A percentile compares a stretch with the other conserved stretches of the same genome.
These are phyloP conservation scores for Russula earlei DNA, from an alignment of 768 basidiomycete genomes.

Conservation along the genomic window DNA sequence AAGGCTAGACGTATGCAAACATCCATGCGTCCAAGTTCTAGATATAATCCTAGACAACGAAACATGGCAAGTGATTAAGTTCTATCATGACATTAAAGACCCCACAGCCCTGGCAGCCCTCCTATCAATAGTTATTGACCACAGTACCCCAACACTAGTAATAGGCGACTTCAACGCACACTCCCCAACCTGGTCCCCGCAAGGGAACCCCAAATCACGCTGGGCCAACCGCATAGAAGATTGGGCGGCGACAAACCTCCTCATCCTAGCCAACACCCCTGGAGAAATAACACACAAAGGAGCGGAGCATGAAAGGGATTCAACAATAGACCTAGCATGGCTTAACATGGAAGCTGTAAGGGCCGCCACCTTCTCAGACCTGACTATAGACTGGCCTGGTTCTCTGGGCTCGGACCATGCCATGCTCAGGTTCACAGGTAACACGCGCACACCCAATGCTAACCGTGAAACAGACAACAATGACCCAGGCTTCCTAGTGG, in stretches of 20 bases:
- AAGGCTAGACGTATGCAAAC: not conserved
- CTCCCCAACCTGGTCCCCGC: not conserved
- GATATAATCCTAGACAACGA: not conserved
- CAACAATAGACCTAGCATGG: not conserved
- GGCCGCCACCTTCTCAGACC: not conserved
- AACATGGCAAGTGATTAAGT: not conserved
- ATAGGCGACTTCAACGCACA: not conserved
- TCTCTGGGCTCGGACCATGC: not conserved
- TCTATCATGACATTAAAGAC: not conserved
- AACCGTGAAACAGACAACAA: fast-evolving
- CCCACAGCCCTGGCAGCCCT: not conserved
- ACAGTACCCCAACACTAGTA: not conserved
- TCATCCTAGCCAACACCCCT: not conserved
- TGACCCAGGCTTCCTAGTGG: not conserved
- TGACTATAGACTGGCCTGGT: not conserved
- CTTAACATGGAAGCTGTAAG: not conserved
- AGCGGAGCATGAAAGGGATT: not conserved
- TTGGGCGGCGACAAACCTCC: not conserved
- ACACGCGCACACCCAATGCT: fast-evolving
- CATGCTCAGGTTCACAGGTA: not conserved
- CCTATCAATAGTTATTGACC: not conserved
- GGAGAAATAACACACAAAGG: not conserved
- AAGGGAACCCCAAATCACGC: not conserved
- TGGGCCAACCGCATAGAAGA: not conserved
- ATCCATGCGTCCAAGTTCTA: not conserved